phyloP scores from a whole-genome alignment of 2,329 filamentous ascomycete species.

The Trichoderma simmonsii region DNA sequence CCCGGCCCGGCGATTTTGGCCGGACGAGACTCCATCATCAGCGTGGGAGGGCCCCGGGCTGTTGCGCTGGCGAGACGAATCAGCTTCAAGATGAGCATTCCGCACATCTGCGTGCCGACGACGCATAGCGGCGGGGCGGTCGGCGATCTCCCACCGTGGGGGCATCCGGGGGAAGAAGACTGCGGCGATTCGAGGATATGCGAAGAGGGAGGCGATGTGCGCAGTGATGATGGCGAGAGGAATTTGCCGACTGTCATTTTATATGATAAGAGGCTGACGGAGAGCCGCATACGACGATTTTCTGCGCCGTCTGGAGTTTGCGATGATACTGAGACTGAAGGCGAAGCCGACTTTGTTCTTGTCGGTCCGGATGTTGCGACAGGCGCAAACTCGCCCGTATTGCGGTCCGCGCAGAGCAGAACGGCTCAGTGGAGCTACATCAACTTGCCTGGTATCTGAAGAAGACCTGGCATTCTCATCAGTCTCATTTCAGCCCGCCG shows the following conservation, averaged over 20 bases:
- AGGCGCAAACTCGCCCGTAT: neutral
- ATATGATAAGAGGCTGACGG: slow-evolving; percentile 38
- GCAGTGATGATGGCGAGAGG: neutral
- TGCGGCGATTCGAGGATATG: neutral
- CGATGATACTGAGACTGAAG: neutral
- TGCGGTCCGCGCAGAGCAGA: slow-evolving; percentile 23
- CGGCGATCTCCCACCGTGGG: slow-evolving; percentile 19
- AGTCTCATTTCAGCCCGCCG: neutral
- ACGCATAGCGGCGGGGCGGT: slow-evolving; percentile 58
- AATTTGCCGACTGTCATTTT: slow-evolving; percentile 34
- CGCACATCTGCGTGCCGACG: slow-evolving; percentile 58
- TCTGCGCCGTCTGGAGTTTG: slow-evolving; percentile 27
- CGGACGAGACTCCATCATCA: slow-evolving; percentile 55
- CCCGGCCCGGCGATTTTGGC: slow-evolving; percentile 30
- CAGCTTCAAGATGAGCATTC: slow-evolving; percentile 49
- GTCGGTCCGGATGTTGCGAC: slow-evolving; percentile 15
- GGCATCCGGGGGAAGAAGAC: neutral
- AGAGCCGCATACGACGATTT: slow-evolving; percentile 27
- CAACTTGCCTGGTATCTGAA: slow-evolving; percentile 36
- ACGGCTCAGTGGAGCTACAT: slow-evolving; percentile 36
- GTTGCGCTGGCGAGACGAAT: slow-evolving; percentile 58
- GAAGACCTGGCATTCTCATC: neutral
- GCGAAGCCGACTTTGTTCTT: neutral
- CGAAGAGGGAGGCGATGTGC: neutral
- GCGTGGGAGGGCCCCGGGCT: slow-evolving; percentile 61